These are phyloP conservation scores for Penicillium frequentans DNA, from an alignment of 2,329 filamentous ascomycete genomes.

Conservation along the genomic window DNA sequence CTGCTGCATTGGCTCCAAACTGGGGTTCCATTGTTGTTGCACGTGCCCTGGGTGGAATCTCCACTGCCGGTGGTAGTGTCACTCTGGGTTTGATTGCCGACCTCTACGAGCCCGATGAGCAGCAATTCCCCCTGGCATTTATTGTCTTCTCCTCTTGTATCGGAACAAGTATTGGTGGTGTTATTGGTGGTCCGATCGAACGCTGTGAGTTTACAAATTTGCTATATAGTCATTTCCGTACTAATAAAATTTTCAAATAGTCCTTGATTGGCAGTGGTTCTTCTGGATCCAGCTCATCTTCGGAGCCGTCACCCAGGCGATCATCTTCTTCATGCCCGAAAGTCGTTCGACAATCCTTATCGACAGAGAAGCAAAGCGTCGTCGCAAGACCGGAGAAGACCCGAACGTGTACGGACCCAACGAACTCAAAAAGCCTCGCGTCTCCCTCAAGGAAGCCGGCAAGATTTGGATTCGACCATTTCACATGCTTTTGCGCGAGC, in stretches of 20 bases:
- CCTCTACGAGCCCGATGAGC: constrained; percentile 54
- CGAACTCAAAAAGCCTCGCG: constrained; percentile 52
- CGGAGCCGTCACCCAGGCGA: constrained; percentile 52
- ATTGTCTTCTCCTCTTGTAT: constrained; percentile 55
- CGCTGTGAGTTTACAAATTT: constrained; percentile 14
- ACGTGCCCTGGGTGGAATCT: constrained; percentile 60
- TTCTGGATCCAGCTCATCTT: constrained; percentile 63
- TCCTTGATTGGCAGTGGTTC: constrained; percentile 55
- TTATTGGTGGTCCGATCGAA: constrained; percentile 52
- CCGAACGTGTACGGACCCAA: constrained; percentile 63
- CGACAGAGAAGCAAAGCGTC: constrained; percentile 56
- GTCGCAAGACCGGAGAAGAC: constrained; percentile 50
- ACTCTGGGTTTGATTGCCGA: constrained; percentile 62
- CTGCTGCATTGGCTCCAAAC: constrained; percentile 67
- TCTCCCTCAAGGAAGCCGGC: constrained; percentile 52
- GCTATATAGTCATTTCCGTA: not conserved
- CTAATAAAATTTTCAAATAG: constrained; percentile 5
- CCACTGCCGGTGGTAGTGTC: constrained; percentile 60
- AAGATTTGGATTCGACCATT: constrained; percentile 62
- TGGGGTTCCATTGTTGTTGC: constrained; percentile 66
- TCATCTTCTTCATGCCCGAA: constrained; percentile 54
- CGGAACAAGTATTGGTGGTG: constrained; percentile 52
- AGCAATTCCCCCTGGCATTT: constrained; percentile 57
- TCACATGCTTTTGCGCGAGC: constrained; percentile 61
- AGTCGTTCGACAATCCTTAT: constrained; percentile 58